Evolutionary conservation across 2,329 filamentous ascomycete genomes (phyloP).

Genomic region (Botrytis squamosa): DNA sequence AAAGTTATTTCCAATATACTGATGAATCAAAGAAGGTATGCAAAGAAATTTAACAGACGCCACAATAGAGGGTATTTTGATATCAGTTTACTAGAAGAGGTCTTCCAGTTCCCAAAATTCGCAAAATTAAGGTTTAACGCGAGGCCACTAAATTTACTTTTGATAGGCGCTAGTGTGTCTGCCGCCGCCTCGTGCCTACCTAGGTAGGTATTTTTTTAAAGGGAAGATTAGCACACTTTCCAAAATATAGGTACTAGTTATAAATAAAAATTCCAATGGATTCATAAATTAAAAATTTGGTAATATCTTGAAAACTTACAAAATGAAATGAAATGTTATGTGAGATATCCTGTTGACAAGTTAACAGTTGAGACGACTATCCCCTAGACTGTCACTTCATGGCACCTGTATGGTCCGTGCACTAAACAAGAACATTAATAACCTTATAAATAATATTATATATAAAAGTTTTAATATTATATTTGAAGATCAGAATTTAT

Average conservation of each 20-base stretch:
- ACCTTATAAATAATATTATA: too few species aligned
- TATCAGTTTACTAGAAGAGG: neutral
- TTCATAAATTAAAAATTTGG: neutral
- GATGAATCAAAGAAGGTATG: slow-evolving; percentile 2
- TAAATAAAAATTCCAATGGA: neutral
- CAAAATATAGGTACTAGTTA: neutral
- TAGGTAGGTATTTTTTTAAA: neutral
- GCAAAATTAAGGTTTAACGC: slow-evolving; percentile 24
- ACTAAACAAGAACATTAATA: too few species aligned
- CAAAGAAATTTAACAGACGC: slow-evolving; percentile 10
- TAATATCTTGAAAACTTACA: neutral
- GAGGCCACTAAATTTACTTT: slow-evolving; percentile 16
- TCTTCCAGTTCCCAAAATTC: slow-evolving; percentile 20
- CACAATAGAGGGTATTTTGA: slow-evolving; percentile 7
- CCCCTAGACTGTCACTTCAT: too few species aligned
- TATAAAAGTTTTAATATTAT: too few species aligned
- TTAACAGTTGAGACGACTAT: neutral
- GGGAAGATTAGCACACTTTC: neutral
- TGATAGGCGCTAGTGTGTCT: slow-evolving; percentile 9
- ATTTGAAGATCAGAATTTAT: too few species aligned
- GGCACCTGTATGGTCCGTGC: too few species aligned
- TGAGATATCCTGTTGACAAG: neutral
- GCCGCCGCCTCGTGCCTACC: neutral
- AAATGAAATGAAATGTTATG: neutral
- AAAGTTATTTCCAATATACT: slow-evolving; percentile 3